These are phyloP conservation scores for Phytopythium ostracodes DNA, from an alignment of 352 stramenopile genomes.

Conservation along the genomic window DNA sequence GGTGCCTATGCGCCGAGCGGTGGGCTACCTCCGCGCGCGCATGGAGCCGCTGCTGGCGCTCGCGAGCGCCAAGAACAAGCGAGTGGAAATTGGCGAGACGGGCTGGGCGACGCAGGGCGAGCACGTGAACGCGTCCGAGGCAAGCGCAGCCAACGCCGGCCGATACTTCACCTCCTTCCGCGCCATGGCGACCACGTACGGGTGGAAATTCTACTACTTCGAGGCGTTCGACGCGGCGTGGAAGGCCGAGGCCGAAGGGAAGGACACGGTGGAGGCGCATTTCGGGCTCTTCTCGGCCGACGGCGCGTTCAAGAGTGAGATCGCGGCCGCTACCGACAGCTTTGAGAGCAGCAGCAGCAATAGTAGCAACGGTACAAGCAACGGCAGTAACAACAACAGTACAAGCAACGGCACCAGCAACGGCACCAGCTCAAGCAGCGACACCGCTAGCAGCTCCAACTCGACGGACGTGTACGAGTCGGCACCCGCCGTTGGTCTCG, in stretches of 20 bases:
- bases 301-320: slow-evolving; percentile 40
- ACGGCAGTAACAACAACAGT: background rate
- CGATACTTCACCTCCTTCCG: slow-evolving; percentile 62
- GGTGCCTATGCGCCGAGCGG: slow-evolving; percentile 27
- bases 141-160: slow-evolving; percentile 37
- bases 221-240: slow-evolving; percentile 59
- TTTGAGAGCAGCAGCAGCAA: background rate
- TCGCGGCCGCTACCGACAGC: slow-evolving; percentile 6
- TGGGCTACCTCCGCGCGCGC: slow-evolving; percentile 33
- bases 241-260: slow-evolving; percentile 31
- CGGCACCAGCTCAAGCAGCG: background rate
- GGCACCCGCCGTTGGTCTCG: background rate
- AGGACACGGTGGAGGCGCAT: slow-evolving; percentile 51
- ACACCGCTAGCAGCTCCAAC: slow-evolving; percentile 2
- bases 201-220: slow-evolving; percentile 70
- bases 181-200: slow-evolving; percentile 27
- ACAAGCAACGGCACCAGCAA: background rate
- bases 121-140: slow-evolving; percentile 29
- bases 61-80: slow-evolving; percentile 27
- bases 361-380: background rate
- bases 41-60: slow-evolving; percentile 34
- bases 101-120: slow-evolving; percentile 50
- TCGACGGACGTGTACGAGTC: background rate
- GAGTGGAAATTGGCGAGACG: slow-evolving; percentile 62
- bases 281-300: slow-evolving; percentile 54